Percentiles rank a stretch among this genome's conserved stretches.
Conservation (phyloP, 2,329 filamentous ascomycete genomes). For the Magnaporthiopsis rhizophila region DNA sequence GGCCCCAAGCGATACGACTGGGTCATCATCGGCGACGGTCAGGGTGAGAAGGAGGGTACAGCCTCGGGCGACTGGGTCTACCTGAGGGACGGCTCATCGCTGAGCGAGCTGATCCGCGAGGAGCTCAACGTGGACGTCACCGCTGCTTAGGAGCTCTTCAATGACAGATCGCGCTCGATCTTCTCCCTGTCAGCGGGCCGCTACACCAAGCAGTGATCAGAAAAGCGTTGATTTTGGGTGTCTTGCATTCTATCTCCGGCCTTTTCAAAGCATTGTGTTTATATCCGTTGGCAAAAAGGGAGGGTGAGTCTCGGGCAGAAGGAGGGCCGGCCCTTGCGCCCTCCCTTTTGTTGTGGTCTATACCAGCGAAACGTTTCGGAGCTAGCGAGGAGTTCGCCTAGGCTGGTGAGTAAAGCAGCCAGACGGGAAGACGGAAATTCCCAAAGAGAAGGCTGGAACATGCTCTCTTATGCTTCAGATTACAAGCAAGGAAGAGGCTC, state of each 20-base stretch:
- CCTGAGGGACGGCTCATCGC: slow-evolving; percentile 67
- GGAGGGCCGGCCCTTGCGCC: not conserved
- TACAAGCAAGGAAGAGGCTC: not conserved
- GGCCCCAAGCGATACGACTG: slow-evolving; percentile 95
- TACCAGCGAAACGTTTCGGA: not conserved
- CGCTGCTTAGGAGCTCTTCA: slow-evolving; percentile 27
- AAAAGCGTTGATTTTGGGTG: not conserved
- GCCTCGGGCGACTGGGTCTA: slow-evolving; percentile 78
- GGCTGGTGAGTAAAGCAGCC: not conserved
- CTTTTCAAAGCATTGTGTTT: not conserved
- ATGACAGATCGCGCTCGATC: not conserved
- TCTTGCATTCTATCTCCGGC: not conserved
- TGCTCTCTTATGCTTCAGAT: not conserved
- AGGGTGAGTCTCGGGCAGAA: not conserved
- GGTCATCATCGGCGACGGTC: slow-evolving; percentile 64
- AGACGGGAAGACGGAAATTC: not conserved
- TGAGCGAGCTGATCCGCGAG: slow-evolving; percentile 63
- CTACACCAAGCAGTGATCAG: not conserved
- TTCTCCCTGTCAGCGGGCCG: not conserved
- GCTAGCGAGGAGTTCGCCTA: not conserved
- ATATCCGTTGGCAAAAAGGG: not conserved
- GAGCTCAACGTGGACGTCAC: slow-evolving; percentile 61
- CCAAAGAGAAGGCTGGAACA: not conserved
- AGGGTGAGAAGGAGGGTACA: slow-evolving; percentile 72
- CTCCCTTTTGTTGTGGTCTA: not conserved